Base-by-base conservation (phyloP, 768 basidiomycete species). In the Leccinum boreale region DNA sequence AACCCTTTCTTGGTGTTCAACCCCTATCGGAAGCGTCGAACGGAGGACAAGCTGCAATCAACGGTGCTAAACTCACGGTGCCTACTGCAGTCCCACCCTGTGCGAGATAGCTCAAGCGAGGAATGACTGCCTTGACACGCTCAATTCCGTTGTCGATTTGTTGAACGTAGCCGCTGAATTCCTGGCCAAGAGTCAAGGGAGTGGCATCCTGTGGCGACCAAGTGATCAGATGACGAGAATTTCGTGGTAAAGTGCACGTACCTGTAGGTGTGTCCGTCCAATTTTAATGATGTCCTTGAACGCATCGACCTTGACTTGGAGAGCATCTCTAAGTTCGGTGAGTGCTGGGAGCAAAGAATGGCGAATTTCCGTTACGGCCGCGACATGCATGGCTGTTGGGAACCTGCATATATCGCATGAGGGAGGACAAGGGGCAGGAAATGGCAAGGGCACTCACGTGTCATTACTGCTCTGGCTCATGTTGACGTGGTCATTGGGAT, bases 401-500 rank as follows among this genome's bases (percentile, higher is more conserved):
- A 98, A 99, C 28, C 94, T 97, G 66, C 23, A 26, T 50, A 44
- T 21, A 42, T 44, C 3, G 44, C 24, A 45, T 57, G 48, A 60
- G 53, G 5, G 4, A 14, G 17, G 23, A 2, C 26, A 44, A 23
- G 44, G 47, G 33, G 15, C 15, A 21, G 36, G 46, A 39, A 39
- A 17, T 6, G 4, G 55, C 10, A 31, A 23, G 19, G 28, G 17
- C 8, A 79, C 89, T 67, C 72, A 94, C 93, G 95, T 94, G 75
- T 99, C 97, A 69, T 99, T 99, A 69, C 93, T 95, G 63, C 93
- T 96, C 75, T 98, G 96, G 73, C 92, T 94, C 90, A 90, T 96
- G 79, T 99, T 99, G 67, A 98, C 95, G 75, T 99, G 97, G 70
- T 99, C 97, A 74, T 99, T 99, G 36, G 97, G 97, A 72, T 99